These are phyloP conservation scores for Coemansia sp. DNA, from an alignment of 192 early-diverging fungal species.

Conservation along the genomic window DNA sequence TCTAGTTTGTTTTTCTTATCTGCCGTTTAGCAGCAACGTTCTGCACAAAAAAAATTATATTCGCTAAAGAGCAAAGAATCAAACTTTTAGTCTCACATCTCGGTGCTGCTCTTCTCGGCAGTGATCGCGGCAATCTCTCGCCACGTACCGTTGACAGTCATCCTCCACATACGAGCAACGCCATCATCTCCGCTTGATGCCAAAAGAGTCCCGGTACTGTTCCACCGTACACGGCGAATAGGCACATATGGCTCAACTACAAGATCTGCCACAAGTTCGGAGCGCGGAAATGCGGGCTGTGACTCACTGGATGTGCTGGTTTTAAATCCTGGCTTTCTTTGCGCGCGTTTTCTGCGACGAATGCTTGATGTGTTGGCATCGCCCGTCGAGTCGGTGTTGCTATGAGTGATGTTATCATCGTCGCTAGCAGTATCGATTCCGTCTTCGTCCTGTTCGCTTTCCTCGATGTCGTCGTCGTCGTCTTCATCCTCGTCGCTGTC, in stretches of 20 bases:
- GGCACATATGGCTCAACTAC: constrained; percentile 34
- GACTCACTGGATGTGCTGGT: not conserved
- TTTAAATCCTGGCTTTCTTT: not conserved
- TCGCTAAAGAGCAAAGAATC: too few species aligned
- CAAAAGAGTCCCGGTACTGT: constrained; percentile 50
- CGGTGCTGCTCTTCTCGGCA: constrained; percentile 36
- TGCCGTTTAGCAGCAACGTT: not conserved
- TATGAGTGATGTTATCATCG: not conserved
- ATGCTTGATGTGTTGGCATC: not conserved
- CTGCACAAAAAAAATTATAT: too few species aligned
- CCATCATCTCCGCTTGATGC: constrained; percentile 52
- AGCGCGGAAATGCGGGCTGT: constrained; percentile 20
- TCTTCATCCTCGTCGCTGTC: constrained; percentile 14
- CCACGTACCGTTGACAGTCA: constrained; percentile 47
- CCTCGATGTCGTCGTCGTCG: constrained; percentile 8
- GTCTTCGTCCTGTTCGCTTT: constrained; percentile 6
- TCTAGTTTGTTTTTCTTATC: not conserved
- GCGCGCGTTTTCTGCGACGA: not conserved
- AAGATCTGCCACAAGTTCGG: constrained; percentile 44
- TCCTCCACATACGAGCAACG: constrained; percentile 48
- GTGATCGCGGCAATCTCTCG: constrained; percentile 36
- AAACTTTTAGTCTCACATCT: constrained; percentile 2
- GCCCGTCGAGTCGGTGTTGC: constrained; percentile 1
- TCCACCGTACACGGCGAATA: constrained; percentile 50
- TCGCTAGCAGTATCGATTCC: constrained; percentile 6